phyloP scores from a whole-genome alignment of 169 alveolate species.

The Babesia sp. region DNA sequence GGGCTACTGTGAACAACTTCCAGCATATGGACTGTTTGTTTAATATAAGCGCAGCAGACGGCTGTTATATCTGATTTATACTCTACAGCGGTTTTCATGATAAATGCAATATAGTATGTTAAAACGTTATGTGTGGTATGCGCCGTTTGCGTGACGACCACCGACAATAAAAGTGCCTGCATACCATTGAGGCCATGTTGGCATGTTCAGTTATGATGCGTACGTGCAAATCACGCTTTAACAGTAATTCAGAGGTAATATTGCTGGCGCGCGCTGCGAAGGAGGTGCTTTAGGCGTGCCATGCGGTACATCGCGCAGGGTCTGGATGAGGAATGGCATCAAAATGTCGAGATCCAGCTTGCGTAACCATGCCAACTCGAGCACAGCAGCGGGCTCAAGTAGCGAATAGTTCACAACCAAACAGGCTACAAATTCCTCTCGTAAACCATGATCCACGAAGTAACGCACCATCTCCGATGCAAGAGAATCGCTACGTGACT shows the following conservation, averaged over 20 bases:
- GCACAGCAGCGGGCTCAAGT: slow-evolving; percentile 94
- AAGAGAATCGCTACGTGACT: slow-evolving; percentile 77
- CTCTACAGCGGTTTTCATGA: too few relatives aligned
- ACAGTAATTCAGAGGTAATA: not conserved
- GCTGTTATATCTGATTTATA: too few relatives aligned
- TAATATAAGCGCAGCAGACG: too few relatives aligned
- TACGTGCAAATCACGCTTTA: too few relatives aligned
- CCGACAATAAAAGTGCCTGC: too few relatives aligned
- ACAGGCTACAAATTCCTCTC: slow-evolving; percentile 95
- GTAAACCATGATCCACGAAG: slow-evolving; percentile 87
- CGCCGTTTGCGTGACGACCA: too few relatives aligned
- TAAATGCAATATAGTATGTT: too few relatives aligned
- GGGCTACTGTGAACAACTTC: too few relatives aligned
- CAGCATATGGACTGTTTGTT: too few relatives aligned
- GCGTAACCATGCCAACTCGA: slow-evolving; percentile 98
- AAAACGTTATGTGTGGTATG: too few relatives aligned
- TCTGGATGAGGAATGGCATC: slow-evolving; percentile 96
- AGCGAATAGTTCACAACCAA: slow-evolving; percentile 95
- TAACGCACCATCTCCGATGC: slow-evolving; percentile 89
- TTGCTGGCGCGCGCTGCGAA: slow-evolving; percentile 6
- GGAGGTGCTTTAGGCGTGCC: slow-evolving; percentile 31
- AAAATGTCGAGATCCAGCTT: slow-evolving; percentile 89
- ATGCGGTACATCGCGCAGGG: slow-evolving; percentile 77
- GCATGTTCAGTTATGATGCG: too few relatives aligned
- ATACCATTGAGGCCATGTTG: too few relatives aligned